A percentile compares a stretch with the other conserved stretches of the same genome.
phyloP scores from a whole-genome alignment of 495 filamentous ascomycete species.

The Ascodesmis nigricans region DNA sequence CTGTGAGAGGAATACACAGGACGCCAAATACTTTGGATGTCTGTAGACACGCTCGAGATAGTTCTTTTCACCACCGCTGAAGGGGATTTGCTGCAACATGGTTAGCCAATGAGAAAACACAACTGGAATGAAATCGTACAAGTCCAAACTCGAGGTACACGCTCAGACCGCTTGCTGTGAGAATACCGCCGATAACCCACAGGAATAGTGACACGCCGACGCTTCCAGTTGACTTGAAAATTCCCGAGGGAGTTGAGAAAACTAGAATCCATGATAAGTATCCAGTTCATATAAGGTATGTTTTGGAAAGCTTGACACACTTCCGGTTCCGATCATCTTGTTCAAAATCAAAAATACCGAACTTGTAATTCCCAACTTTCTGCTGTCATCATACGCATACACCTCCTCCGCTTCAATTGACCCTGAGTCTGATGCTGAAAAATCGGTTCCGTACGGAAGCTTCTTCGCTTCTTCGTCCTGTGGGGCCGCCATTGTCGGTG shows the following conservation, averaged over 20 bases:
- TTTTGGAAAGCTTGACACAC: no score
- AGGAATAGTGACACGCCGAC: conserved; percentile 33
- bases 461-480: no score
- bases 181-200: conserved; percentile 28
- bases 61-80: conserved; percentile 39
- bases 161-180: conserved; percentile 6
- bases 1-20: conserved; percentile 38
- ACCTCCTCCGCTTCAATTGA: no score
- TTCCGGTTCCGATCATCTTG: conserved; percentile 38
- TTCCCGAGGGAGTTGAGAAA: conserved; percentile 24
- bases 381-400: no score
- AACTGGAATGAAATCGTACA: conserved; percentile 1
- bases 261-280: no score
- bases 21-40: conserved; percentile 42
- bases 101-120: background rate
- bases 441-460: no score
- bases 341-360: conserved; percentile 28
- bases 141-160: conserved; percentile 21
- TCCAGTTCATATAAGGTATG: no score
- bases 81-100: conserved; percentile 22
- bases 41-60: conserved; percentile 46
- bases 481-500: no score
- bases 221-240: conserved; percentile 24
- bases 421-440: no score
- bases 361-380: no score